Percentiles rank a stretch among this genome's conserved stretches.
phyloP scores from a whole-genome alignment of 192 early-diverging fungal genomes.

The Backusella macrospora region DNA sequence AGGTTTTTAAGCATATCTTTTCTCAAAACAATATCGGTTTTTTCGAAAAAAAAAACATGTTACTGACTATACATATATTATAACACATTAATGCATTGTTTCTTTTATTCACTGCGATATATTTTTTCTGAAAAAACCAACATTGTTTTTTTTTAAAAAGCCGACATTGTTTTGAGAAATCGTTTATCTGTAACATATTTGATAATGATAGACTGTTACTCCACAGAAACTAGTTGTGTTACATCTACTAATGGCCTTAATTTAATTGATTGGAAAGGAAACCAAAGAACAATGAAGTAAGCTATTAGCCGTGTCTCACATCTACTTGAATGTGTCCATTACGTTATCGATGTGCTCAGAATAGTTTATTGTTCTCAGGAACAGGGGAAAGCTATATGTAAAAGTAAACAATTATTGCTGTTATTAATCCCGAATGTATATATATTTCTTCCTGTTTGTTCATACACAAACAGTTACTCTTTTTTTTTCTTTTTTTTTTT shows the following conservation, averaged over 20 bases:
- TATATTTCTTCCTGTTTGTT: neutral
- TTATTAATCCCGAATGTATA: neutral
- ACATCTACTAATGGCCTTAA: slow-evolving; percentile 4
- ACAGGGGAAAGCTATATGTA: neutral
- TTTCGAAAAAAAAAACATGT: too few species aligned
- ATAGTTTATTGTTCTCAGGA: neutral
- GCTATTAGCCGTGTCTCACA: slow-evolving; percentile 10
- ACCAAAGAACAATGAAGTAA: neutral
- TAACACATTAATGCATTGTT: too few species aligned
- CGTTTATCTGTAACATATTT: too few species aligned
- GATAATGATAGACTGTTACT: neutral
- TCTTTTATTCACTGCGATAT: too few species aligned
- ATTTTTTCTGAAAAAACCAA: too few species aligned
- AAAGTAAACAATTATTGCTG: neutral
- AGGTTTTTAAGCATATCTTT: neutral
- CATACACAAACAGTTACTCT: neutral
- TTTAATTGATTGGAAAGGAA: slow-evolving; percentile 11
- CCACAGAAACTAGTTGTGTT: neutral
- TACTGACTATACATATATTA: too few species aligned
- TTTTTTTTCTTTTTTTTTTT: too few species aligned
- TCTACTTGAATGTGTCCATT: neutral
- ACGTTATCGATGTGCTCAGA: neutral
- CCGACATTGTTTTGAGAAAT: too few species aligned
- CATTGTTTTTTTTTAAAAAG: too few species aligned
- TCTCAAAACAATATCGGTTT: too few species aligned